These are phyloP conservation scores for Groenewaldozyma salmanticensis DNA, from an alignment of 805 yeast genomes.

Conservation along the genomic window DNA sequence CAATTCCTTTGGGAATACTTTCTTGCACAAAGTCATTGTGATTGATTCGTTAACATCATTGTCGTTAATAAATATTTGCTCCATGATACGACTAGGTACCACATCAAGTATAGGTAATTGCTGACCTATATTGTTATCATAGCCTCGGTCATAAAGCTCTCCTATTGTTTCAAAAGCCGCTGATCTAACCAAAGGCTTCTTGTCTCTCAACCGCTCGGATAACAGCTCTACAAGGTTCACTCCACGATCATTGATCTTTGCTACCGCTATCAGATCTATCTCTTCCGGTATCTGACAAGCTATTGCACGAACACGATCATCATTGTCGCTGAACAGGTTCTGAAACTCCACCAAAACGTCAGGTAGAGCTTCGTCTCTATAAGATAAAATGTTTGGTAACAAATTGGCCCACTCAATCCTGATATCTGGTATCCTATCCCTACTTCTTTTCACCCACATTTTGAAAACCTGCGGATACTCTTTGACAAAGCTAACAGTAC, in stretches of 20 bases:
- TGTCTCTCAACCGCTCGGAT: slow-evolving; percentile 62
- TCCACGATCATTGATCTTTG: slow-evolving; percentile 26
- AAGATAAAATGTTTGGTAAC: slow-evolving; percentile 37
- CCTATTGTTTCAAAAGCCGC: slow-evolving; percentile 48
- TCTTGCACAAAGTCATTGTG: slow-evolving; percentile 51
- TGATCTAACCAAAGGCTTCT: slow-evolving; percentile 52
- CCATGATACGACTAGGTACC: slow-evolving; percentile 59
- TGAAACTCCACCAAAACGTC: slow-evolving; percentile 32
- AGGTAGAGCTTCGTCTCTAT: slow-evolving; percentile 34
- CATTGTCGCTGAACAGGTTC: slow-evolving; percentile 64
- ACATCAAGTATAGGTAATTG: slow-evolving; percentile 30
- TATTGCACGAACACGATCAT: slow-evolving; percentile 58
- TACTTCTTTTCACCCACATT: slow-evolving; percentile 65
- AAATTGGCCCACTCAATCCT: slow-evolving; percentile 63
- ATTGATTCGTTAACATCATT: slow-evolving; percentile 53
- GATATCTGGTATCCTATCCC: slow-evolving; percentile 57
- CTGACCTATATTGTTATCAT: slow-evolving; percentile 19
- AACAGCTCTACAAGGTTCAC: slow-evolving; percentile 40
- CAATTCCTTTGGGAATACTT: slow-evolving; percentile 45
- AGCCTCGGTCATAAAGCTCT: slow-evolving; percentile 42
- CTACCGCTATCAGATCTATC: slow-evolving; percentile 38
- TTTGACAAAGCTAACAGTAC: slow-evolving; percentile 47
- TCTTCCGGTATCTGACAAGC: slow-evolving; percentile 42
- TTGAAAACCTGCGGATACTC: slow-evolving; percentile 52
- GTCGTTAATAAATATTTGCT: slow-evolving; percentile 67